Evolutionary conservation across 2,329 filamentous ascomycete species (phyloP).

Genomic region (Rhexocercosporidium sp.): DNA sequence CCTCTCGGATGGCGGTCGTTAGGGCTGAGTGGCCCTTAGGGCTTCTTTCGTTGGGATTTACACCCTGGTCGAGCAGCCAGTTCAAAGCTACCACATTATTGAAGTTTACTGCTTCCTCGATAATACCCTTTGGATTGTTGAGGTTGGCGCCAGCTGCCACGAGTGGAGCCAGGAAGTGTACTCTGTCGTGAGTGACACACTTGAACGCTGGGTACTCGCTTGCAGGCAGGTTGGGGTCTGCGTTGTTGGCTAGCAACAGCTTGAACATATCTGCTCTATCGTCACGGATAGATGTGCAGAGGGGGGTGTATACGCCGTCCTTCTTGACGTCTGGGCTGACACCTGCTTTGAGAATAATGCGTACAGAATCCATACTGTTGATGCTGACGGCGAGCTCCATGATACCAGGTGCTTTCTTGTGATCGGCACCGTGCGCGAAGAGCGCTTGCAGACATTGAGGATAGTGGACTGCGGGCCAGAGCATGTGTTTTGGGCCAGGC

Average conservation of each 20-base stretch:
- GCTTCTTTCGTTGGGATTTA: slow-evolving; percentile 64
- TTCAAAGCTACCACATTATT: slow-evolving; percentile 65
- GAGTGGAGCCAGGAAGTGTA: slow-evolving; percentile 64
- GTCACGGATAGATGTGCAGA: slow-evolving; percentile 72
- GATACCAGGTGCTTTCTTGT: slow-evolving; percentile 63
- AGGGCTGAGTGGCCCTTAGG: slow-evolving; percentile 64
- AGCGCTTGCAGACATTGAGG: slow-evolving; percentile 63
- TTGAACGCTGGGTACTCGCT: slow-evolving; percentile 72
- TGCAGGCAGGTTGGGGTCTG: slow-evolving; percentile 58
- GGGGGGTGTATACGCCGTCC: slow-evolving; percentile 70
- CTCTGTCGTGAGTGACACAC: slow-evolving; percentile 68
- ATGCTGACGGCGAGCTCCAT: slow-evolving; percentile 68
- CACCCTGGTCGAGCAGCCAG: slow-evolving; percentile 64
- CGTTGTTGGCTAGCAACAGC: slow-evolving; percentile 58
- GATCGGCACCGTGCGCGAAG: slow-evolving; percentile 62
- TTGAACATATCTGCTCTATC: slow-evolving; percentile 66
- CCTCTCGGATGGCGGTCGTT: slow-evolving; percentile 68
- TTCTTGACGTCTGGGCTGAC: slow-evolving; percentile 67
- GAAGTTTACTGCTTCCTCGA: slow-evolving; percentile 66
- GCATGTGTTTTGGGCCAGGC: slow-evolving; percentile 70
- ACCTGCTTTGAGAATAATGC: slow-evolving; percentile 60
- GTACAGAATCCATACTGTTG: slow-evolving; percentile 67
- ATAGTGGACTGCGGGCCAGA: slow-evolving; percentile 68
- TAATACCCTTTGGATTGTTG: slow-evolving; percentile 64
- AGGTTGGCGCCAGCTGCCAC: slow-evolving; percentile 65